phyloP scores from a whole-genome alignment of 495 filamentous ascomycete genomes.

The Hypoxylon rickii region DNA sequence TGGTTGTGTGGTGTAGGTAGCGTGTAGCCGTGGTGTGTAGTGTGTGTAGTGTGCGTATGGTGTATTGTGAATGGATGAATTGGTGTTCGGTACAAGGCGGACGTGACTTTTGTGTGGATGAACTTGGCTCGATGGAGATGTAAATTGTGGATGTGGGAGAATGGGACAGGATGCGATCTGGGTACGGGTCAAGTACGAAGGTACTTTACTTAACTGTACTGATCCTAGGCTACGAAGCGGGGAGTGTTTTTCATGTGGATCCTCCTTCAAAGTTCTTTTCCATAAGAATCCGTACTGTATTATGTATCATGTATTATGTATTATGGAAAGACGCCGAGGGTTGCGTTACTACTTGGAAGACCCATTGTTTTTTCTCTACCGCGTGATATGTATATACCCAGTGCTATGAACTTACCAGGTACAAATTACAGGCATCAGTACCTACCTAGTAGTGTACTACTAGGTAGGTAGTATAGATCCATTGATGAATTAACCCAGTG shows the following conservation, averaged over 20 bases:
- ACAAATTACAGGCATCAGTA: background rate
- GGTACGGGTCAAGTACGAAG: constrained; percentile 8
- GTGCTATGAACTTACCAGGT: background rate
- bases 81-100: constrained; percentile 32
- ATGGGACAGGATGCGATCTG: constrained; percentile 28
- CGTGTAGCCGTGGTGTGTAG: constrained; percentile 9
- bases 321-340: constrained; percentile 38
- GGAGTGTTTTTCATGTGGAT: background rate
- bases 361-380: background rate
- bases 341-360: constrained; percentile 31
- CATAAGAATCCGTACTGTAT: too few relatives aligned
- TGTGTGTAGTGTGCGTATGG: constrained; percentile 8
- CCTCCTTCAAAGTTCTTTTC: background rate
- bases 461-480: too few relatives aligned
- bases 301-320: too few relatives aligned
- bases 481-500: too few relatives aligned
- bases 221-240: background rate
- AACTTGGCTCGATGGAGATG: constrained; percentile 17
- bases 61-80: constrained; percentile 18
- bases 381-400: background rate
- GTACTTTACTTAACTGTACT: background rate
- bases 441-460: background rate
- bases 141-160: constrained; percentile 21
- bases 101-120: constrained; percentile 37
- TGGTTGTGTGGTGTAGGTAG: background rate